Evolutionary conservation across 345 rosid species (phyloP).

Genomic region (Aquilaria sinensis): DNA sequence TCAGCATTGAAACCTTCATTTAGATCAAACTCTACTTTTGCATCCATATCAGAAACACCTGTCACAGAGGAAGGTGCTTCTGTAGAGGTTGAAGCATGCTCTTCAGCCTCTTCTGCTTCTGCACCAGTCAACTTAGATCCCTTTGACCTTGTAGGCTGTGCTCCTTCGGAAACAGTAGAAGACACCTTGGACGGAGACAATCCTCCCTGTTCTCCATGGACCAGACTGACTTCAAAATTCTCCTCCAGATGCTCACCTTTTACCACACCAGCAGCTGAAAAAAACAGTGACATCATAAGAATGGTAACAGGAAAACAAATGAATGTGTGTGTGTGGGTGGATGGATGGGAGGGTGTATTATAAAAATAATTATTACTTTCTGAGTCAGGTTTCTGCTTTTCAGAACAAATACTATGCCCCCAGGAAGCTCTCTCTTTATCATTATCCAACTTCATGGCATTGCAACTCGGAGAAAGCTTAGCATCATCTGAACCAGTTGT

Average conservation of each 20-base stretch:
- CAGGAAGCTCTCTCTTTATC: not conserved
- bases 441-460: constrained; percentile 19
- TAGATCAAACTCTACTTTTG: constrained; percentile 72
- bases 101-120: constrained; percentile 46
- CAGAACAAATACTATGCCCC: constrained; percentile 12
- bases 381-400: constrained; percentile 20
- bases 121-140: constrained; percentile 23
- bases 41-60: constrained; percentile 36
- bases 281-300: constrained; percentile 5
- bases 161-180: not conserved
- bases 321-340: not conserved
- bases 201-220: constrained; percentile 14
- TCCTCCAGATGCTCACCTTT: constrained; percentile 29
- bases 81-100: constrained; percentile 22
- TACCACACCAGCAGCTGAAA: constrained; percentile 18
- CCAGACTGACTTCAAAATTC: constrained; percentile 19
- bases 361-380: constrained; percentile 14
- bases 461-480: constrained; percentile 10
- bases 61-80: constrained; percentile 22
- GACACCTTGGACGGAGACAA: constrained; percentile 15
- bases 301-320: not conserved
- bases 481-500: constrained; percentile 22
- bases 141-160: constrained; percentile 17
- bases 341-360: not conserved
- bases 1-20: constrained; percentile 52